A percentile compares a stretch with the other conserved stretches of the same genome.
Conservation (phyloP, 2,329 filamentous ascomycete genomes). For the Botrytis pseudocinerea region DNA sequence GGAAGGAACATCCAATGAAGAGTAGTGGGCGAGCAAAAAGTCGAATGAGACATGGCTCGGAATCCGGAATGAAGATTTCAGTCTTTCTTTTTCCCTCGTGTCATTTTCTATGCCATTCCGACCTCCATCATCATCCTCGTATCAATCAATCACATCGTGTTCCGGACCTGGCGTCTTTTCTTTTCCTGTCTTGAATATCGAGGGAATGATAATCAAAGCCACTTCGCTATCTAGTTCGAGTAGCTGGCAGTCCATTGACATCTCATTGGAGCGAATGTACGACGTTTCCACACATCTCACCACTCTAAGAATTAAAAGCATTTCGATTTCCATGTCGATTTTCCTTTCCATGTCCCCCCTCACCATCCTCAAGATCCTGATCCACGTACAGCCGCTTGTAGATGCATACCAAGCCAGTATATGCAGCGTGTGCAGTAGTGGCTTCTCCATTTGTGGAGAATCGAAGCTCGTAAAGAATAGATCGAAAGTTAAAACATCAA, state of each 20-base stretch:
- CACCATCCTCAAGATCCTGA: not conserved
- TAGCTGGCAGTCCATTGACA: too few species aligned
- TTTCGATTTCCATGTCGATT: not conserved
- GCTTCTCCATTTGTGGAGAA: slow-evolving; percentile 3
- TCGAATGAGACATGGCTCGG: slow-evolving; percentile 2
- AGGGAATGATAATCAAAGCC: not conserved
- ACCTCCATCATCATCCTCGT: not conserved
- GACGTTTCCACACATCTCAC: not conserved
- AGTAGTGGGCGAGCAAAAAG: not conserved
- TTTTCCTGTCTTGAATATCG: not conserved
- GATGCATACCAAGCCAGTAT: not conserved
- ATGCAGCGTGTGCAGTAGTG: not conserved
- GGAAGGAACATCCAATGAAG: not conserved
- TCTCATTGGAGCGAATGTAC: not conserved
- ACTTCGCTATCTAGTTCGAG: not conserved
- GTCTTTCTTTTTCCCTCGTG: not conserved
- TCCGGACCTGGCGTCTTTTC: not conserved
- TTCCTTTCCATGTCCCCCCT: not conserved
- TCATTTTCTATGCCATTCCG: not conserved
- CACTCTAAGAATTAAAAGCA: not conserved
- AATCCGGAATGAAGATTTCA: not conserved
- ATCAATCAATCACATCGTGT: not conserved
- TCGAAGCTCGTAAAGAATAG: not conserved
- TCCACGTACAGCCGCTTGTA: not conserved
- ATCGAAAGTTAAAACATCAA: not conserved